These are phyloP conservation scores for Ballota nigra DNA, from an alignment of 257 asterid genomes.

Conservation along the genomic window DNA sequence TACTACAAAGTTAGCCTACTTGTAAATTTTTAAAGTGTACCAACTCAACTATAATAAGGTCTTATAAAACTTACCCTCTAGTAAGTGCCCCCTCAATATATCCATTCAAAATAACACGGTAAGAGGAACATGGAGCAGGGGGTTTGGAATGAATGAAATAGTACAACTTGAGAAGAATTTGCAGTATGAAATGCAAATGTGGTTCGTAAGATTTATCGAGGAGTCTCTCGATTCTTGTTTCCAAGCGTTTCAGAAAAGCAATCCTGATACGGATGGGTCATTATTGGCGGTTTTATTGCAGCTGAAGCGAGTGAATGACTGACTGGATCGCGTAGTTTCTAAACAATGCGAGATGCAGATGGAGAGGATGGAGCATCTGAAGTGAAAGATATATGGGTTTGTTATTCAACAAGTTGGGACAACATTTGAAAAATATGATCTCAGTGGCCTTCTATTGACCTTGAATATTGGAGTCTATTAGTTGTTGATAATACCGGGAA, in stretches of 20 bases:
- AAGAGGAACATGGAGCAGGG: slow-evolving; percentile 62
- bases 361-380: slow-evolving; percentile 69
- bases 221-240: slow-evolving; percentile 84
- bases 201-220: slow-evolving; percentile 77
- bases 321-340: slow-evolving; percentile 72
- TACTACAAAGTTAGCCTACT: too few species aligned
- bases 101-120: slow-evolving; percentile 33
- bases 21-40: too few species aligned
- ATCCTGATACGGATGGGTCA: slow-evolving; percentile 46
- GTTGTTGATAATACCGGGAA: slow-evolving; percentile 18
- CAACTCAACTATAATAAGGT: too few species aligned
- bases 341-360: slow-evolving; percentile 48
- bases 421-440: slow-evolving; percentile 39
- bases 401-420: slow-evolving; percentile 88
- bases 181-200: slow-evolving; percentile 78
- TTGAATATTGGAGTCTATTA: neutral
- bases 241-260: slow-evolving; percentile 47
- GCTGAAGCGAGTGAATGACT: slow-evolving; percentile 79
- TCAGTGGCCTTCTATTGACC: neutral
- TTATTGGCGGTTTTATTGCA: slow-evolving; percentile 75
- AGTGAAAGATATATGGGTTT: slow-evolving; percentile 78
- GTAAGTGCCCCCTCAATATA: too few species aligned
- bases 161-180: slow-evolving; percentile 54
- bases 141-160: slow-evolving; percentile 72
- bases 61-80: too few species aligned